Base-by-base conservation (phyloP, 345 rosid species). In the Hypericum androsaemum region DNA sequence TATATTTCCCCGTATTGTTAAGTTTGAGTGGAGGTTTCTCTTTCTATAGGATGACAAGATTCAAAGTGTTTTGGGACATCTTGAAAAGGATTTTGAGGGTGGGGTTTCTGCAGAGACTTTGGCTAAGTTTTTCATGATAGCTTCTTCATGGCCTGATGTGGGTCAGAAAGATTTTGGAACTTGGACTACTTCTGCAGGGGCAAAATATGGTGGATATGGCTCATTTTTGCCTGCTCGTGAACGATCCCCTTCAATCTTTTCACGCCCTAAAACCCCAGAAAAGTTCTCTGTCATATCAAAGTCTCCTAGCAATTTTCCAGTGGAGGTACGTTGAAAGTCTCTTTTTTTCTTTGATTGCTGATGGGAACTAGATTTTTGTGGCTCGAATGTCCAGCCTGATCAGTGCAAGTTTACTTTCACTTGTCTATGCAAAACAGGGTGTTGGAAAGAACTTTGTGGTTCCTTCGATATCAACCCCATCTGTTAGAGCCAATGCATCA, bases 1-100 rank as follows among this genome's bases (percentile, higher is more conserved):
- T 22, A 22, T 1, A 22, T 22, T 22, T 1, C 32, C 32, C 32
- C 32, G 4, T 22, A 22, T 22, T 22, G 32, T 12, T 12, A 6
- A 44, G 15, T 16, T 44, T 8, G 15, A 44, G n/a, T 10, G 15
- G 7, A 12, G 7, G 8, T 66, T 55, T 74, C 10, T 61, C 15
- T 57, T 66, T 70, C 52, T 54, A 39, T 43, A 89, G 95, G 95
- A 89, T 62, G 80, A 75, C 69, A 89, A 67, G 72, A 52, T 89
- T 48, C 67, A 81, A 61, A 63, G 67, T 53, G 58, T 74, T 15
- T 73, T 89, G 74, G 95, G 95, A 53, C 84, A 89, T 58, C 74
- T 77, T 52, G 83, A 69, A 58, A 76, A 77, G 54, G 71, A 73
- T 60, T 74, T 71, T 67, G 80, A 60, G 67, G 76, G 74, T 6